Percentiles rank a stretch among this genome's conserved stretches.
Conservation (phyloP, 176 grass and related monocot genomes). For the Musa troglodytarum region DNA sequence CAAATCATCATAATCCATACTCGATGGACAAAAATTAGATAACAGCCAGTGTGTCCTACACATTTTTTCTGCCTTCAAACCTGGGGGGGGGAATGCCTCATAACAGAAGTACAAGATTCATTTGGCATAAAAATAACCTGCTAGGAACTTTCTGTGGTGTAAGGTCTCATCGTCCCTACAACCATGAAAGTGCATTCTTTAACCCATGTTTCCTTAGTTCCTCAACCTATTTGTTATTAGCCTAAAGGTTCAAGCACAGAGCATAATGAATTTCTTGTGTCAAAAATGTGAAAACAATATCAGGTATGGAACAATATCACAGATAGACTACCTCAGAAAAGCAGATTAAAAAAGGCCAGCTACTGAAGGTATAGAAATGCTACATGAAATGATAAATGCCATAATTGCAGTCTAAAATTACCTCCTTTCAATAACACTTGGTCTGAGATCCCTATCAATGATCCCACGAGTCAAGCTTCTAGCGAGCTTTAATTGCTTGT, state of each 20-base stretch:
- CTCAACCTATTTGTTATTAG: neutral
- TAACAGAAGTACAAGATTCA: neutral
- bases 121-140: neutral
- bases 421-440: constrained; percentile 83
- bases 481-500: constrained; percentile 86
- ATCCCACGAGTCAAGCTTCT: constrained; percentile 93
- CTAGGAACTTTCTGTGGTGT: neutral
- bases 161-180: too few species aligned
- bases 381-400: neutral
- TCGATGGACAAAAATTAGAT: neutral
- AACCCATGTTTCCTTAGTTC: neutral
- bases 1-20: neutral
- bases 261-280: neutral
- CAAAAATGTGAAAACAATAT: neutral
- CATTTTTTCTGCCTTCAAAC: neutral
- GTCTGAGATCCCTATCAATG: constrained; percentile 94
- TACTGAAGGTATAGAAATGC: neutral
- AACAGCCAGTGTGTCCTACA: neutral
- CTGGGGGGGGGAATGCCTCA: neutral
- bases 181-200: neutral
- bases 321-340: constrained; percentile 9
- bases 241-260: neutral
- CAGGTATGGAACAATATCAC: constrained; percentile 14
- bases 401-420: constrained; percentile 31
- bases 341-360: neutral